Percentiles rank a stretch among this genome's conserved stretches.
phyloP scores from a whole-genome alignment of 495 filamentous ascomycete species.

The Talaromyces wortmannii region DNA sequence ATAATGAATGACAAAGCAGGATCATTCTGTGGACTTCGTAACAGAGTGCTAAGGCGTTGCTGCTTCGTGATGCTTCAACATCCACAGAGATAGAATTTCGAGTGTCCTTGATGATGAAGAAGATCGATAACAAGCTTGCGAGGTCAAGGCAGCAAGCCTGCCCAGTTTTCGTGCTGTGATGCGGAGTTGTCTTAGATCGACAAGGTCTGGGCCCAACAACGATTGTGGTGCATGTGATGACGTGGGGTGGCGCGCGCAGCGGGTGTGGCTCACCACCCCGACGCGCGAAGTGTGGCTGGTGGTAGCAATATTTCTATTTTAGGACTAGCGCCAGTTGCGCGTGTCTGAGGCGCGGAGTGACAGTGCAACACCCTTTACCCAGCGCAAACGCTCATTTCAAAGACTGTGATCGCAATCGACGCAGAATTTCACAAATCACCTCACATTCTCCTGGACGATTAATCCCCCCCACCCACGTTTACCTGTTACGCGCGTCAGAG shows the following conservation, averaged over 20 bases:
- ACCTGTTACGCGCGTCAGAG: too few species aligned
- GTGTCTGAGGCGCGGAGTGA: background rate
- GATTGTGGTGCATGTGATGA: constrained; percentile 5
- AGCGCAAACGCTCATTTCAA: too few species aligned
- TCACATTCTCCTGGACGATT: too few species aligned
- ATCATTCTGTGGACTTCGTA: constrained; percentile 1
- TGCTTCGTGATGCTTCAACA: background rate
- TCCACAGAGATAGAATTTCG: background rate
- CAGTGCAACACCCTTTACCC: too few species aligned
- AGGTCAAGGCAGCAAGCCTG: too few species aligned
- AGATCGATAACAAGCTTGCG: too few species aligned
- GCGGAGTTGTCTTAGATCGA: background rate
- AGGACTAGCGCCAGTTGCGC: background rate
- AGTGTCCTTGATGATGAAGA: too few species aligned
- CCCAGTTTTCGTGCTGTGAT: background rate
- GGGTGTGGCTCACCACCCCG: background rate
- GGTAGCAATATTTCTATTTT: background rate
- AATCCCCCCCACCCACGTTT: too few species aligned
- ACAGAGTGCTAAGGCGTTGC: background rate
- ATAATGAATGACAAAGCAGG: background rate
- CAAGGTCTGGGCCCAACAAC: background rate
- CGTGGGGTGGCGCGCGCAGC: constrained; percentile 5
- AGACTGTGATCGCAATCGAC: too few species aligned
- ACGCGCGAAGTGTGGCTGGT: background rate
- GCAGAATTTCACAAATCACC: too few species aligned